Conservation (phyloP, 805 yeast genomes). For the Hanseniaspora lindneri region DNA sequence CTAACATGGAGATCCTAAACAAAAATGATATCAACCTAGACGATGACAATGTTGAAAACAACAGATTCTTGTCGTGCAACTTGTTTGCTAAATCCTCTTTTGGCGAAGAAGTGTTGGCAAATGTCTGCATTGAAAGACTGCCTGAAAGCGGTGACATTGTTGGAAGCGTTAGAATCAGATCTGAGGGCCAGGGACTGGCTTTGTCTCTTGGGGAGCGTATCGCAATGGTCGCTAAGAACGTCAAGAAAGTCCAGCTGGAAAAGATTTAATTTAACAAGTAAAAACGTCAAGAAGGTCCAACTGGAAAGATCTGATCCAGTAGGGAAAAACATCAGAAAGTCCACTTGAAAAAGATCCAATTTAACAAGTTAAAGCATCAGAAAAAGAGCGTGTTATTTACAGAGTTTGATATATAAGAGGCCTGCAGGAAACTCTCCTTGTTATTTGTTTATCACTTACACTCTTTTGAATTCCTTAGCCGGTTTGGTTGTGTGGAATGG, state of each 20-base stretch:
- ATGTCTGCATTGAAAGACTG: slow-evolving; percentile 79
- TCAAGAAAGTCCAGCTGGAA: slow-evolving; percentile 30
- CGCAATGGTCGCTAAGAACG: slow-evolving; percentile 63
- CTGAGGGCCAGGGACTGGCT: slow-evolving; percentile 96
- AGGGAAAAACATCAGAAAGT: slow-evolving; percentile 24
- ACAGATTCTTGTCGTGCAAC: slow-evolving; percentile 75
- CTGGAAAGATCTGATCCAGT: slow-evolving; percentile 25
- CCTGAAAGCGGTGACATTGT: slow-evolving; percentile 55
- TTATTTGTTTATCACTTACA: no score
- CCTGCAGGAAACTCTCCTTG: neutral
- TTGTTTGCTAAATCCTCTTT: slow-evolving; percentile 82
- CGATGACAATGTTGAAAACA: slow-evolving; percentile 45
- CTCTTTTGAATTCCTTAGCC: slow-evolving; percentile 21
- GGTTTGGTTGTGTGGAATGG: slow-evolving; percentile 56
- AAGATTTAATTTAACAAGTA: slow-evolving; percentile 23
- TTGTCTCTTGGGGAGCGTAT: slow-evolving; percentile 88
- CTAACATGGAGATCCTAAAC: slow-evolving; percentile 89
- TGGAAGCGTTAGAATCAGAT: slow-evolving; percentile 92
- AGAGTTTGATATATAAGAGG: neutral
- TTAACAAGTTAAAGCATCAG: neutral
- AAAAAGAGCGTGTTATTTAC: neutral
- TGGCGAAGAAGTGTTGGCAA: slow-evolving; percentile 96
- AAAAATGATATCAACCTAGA: slow-evolving; percentile 84
- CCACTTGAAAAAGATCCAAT: slow-evolving; percentile 26
- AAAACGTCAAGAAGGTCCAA: slow-evolving; percentile 18